Percentiles rank a stretch among this genome's conserved stretches.
Evolutionary conservation across 495 filamentous ascomycete genomes (phyloP).

Genomic region (Penicillium alfredii): DNA sequence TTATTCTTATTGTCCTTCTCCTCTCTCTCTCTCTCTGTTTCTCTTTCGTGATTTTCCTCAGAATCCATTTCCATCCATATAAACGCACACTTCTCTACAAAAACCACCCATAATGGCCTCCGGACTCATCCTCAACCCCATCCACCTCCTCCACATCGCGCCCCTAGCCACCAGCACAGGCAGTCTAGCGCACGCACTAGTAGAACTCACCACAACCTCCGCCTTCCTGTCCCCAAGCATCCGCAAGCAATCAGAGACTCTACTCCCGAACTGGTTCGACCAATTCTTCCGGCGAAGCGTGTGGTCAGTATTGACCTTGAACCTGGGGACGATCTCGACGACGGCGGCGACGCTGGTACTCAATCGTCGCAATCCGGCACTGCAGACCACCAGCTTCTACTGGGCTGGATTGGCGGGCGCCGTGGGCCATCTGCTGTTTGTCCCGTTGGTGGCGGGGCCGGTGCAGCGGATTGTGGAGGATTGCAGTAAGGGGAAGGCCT

Average conservation of each 20-base stretch:
- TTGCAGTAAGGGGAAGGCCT: conserved; percentile 4
- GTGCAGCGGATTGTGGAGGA: conserved; percentile 16
- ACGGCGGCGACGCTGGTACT: conserved; percentile 6
- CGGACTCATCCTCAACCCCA: conserved; percentile 31
- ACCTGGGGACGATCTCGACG: conserved; percentile 9
- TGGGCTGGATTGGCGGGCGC: conserved; percentile 13
- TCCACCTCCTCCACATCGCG: conserved; percentile 27
- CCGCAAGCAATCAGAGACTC: conserved; percentile 8
- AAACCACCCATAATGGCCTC: too few species aligned
- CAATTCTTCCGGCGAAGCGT: conserved; percentile 11
- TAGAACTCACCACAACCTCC: conserved; percentile 29
- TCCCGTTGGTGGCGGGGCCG: conserved; percentile 14
- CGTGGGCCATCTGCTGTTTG: conserved; percentile 19
- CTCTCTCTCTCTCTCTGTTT: too few species aligned
- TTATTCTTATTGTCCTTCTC: too few species aligned
- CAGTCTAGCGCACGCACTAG: conserved; percentile 28
- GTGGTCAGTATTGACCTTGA: conserved; percentile 7
- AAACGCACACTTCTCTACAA: too few species aligned
- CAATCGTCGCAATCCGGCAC: not conserved
- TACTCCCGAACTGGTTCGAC: conserved; percentile 15
- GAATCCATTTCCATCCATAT: too few species aligned
- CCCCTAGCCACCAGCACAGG: conserved; percentile 37
- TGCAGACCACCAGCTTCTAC: conserved; percentile 12
- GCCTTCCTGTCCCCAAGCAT: conserved; percentile 7
- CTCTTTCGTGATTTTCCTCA: too few species aligned